phyloP scores from a whole-genome alignment of 2,329 filamentous ascomycete species.

The Diaporthe nobilis region DNA sequence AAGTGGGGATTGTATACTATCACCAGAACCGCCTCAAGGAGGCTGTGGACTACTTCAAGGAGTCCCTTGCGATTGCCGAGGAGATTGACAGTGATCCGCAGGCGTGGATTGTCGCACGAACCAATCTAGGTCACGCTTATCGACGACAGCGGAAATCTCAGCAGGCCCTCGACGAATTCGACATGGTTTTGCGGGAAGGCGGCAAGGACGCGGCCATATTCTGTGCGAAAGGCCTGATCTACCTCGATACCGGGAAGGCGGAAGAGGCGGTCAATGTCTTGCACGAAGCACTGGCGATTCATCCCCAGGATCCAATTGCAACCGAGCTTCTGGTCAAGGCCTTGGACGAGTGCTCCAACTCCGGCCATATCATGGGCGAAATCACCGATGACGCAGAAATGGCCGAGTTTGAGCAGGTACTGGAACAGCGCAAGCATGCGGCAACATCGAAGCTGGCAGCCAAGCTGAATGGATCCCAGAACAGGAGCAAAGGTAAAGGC shows the following conservation, averaged over 20 bases:
- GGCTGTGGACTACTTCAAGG: constrained; percentile 82
- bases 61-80: constrained; percentile 82
- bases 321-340: constrained; percentile 83
- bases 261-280: constrained; percentile 86
- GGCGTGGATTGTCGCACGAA: constrained; percentile 86
- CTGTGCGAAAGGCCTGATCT: constrained; percentile 84
- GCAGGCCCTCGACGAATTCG: constrained; percentile 84
- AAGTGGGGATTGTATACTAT: constrained; percentile 96
- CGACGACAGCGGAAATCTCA: constrained; percentile 78
- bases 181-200: constrained; percentile 86
- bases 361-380: constrained; percentile 45
- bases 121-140: constrained; percentile 91
- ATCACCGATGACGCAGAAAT: constrained; percentile 47
- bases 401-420: constrained; percentile 65
- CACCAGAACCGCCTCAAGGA: constrained; percentile 85
- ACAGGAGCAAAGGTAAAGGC: constrained; percentile 56
- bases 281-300: constrained; percentile 86
- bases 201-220: constrained; percentile 86
- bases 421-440: constrained; percentile 62
- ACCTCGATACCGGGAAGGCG: constrained; percentile 81
- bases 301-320: constrained; percentile 84
- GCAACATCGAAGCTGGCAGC: constrained; percentile 55
- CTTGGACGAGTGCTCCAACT: constrained; percentile 70
- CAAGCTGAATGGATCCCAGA: constrained; percentile 48
- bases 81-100: constrained; percentile 86